Conservation (phyloP, 1,139 yeast species). For the Candida glucosophila region DNA sequence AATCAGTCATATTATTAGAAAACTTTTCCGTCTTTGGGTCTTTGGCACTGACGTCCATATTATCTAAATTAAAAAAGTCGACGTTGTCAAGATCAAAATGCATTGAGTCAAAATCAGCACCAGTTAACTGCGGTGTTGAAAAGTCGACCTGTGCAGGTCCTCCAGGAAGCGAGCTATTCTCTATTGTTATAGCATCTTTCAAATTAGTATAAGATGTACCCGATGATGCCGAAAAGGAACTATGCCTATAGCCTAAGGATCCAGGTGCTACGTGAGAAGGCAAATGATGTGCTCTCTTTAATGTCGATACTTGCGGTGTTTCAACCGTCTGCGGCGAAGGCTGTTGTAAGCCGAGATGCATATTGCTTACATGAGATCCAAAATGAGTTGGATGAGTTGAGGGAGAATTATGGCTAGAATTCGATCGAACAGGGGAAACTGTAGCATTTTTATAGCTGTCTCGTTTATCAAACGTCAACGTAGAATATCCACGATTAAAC, state of each 20-base stretch:
- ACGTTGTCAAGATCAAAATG: constrained; percentile 21
- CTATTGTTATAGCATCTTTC: constrained; percentile 30
- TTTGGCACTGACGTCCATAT: no score
- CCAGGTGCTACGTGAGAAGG: constrained; percentile 5
- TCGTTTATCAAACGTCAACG: no score
- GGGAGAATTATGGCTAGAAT: constrained; percentile 16
- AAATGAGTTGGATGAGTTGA: constrained; percentile 6
- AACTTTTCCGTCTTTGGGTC: no score
- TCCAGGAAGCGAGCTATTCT: constrained; percentile 19
- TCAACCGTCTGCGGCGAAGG: constrained; percentile 7
- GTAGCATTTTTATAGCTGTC: no score
- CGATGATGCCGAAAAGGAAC: constrained; percentile 77
- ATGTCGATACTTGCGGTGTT: constrained; percentile 5
- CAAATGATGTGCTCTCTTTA: constrained; percentile 3
- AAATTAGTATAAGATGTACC: constrained; percentile 58
- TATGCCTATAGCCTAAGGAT: constrained; percentile 37
- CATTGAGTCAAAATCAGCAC: constrained; percentile 14
- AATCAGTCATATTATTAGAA: constrained; percentile 9
- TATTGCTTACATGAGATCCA: constrained; percentile 8
- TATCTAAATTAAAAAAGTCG: constrained; percentile 20
- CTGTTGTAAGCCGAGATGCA: constrained; percentile 11
- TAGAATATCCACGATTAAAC: no score
- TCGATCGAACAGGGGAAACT: constrained; percentile 16
- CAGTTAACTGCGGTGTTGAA: constrained; percentile 66
- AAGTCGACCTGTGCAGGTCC: constrained; percentile 64